Evolutionary conservation across 495 filamentous ascomycete genomes (phyloP).

Genomic region (Clavariopsis aquatica): DNA sequence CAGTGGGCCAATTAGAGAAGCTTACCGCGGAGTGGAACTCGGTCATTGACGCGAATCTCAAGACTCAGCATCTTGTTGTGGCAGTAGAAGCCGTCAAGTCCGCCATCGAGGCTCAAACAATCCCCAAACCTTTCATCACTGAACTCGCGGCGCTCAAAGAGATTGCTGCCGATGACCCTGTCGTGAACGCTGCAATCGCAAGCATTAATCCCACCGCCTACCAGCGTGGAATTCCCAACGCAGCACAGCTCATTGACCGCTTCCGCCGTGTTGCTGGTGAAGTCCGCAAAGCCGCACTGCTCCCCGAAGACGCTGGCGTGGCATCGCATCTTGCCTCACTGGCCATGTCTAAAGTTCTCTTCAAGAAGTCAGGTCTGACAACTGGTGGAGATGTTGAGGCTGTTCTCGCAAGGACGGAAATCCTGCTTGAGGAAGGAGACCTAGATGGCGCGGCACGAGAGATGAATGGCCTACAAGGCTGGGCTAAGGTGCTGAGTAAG

Average conservation of each 20-base stretch:
- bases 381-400: constrained; percentile 93
- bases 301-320: constrained; percentile 91
- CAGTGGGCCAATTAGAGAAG: constrained; percentile 77
- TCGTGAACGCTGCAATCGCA: constrained; percentile 86
- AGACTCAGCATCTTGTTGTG: constrained; percentile 92
- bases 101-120: constrained; percentile 69
- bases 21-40: constrained; percentile 82
- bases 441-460: constrained; percentile 89
- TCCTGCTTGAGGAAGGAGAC: constrained; percentile 83
- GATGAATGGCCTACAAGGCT: constrained; percentile 88
- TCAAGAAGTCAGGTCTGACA: constrained; percentile 77
- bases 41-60: constrained; percentile 83
- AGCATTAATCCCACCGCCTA: constrained; percentile 94
- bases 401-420: constrained; percentile 84
- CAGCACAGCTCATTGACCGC: constrained; percentile 83
- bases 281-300: constrained; percentile 87
- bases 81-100: constrained; percentile 85
- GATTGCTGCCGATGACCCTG: constrained; percentile 75
- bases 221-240: constrained; percentile 83
- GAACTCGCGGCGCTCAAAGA: constrained; percentile 95
- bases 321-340: constrained; percentile 89
- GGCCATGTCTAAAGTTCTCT: constrained; percentile 85
- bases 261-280: constrained; percentile 93
- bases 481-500: constrained; percentile 88
- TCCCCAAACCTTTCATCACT: constrained; percentile 79